A percentile compares a stretch with the other conserved stretches of the same genome.
Conservation (phyloP, 352 stramenopile species). For the Globisporangium lucens region DNA sequence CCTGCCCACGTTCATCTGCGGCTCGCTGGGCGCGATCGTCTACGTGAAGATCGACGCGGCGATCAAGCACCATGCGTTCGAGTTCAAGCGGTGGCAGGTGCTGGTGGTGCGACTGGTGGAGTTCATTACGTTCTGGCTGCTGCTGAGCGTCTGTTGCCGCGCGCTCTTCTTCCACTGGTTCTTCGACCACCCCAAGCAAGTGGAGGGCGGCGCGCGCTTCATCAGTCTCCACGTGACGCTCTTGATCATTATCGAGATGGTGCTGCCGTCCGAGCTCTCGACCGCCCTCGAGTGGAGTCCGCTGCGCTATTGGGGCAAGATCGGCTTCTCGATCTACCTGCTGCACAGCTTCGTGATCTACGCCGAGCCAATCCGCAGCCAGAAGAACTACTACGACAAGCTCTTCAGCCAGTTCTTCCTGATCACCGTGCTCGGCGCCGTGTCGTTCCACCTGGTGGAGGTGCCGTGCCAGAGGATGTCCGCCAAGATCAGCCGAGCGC, state of each 20-base stretch:
- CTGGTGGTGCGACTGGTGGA: constrained; percentile 15
- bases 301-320: constrained; percentile 31
- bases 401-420: constrained; percentile 29
- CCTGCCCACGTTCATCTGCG: constrained; percentile 30
- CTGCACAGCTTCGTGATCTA: constrained; percentile 46
- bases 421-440: background rate
- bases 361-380: constrained; percentile 11
- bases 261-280: constrained; percentile 24
- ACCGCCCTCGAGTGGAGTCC: constrained; percentile 29
- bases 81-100: too few relatives aligned
- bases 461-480: background rate
- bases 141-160: constrained; percentile 25
- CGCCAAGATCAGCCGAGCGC: background rate
- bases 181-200: too few relatives aligned
- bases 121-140: constrained; percentile 11
- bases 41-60: constrained; percentile 17
- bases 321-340: constrained; percentile 44
- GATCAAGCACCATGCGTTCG: constrained; percentile 7
- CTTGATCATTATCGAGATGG: constrained; percentile 37
- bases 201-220: too few relatives aligned
- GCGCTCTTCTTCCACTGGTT: constrained; percentile 30
- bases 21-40: constrained; percentile 30
- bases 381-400: constrained; percentile 28
- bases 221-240: constrained; percentile 20
- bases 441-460: background rate